Evolutionary conservation across 257 asterid species (phyloP), one percentile per base, ranked within the genome.

Genomic region (Solanum pennellii): DNA sequence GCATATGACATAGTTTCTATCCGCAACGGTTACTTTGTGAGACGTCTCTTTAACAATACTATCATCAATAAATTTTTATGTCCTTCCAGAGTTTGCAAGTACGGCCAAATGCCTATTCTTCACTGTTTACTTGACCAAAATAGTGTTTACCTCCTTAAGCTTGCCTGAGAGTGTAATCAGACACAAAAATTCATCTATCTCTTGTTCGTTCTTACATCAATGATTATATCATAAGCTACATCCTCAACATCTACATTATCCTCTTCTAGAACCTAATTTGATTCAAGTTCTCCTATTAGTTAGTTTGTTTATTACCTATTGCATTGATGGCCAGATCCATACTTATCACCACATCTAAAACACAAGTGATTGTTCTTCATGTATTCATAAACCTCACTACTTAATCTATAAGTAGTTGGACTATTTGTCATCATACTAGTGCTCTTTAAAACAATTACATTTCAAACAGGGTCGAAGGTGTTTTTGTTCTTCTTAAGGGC

Each of bases 301-400:
- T 3, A 14, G 1, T 15, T 5, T 49, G 0, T 0, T 49, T 15
- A 1, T 49, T 15, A 2, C 59, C 9, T 49, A 0, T 12, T 65
- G 18, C 5, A 65, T 25, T 5, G 3, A 12, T 12, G 73, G 9
- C 4, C 10, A 6, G 5, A 18, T 12, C 16, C 1, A 11, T 25
- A 65, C 10, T 12, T 65, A 25, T 65, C 20, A 12, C 35, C 73
- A 65, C 4, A 65, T 25, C 35, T 65, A 25, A 65, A 65, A 65
- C 20, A 65, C 9, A 65, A 65, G 59, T 49, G 18, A 65, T 65
- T n/a, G 16, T 11, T 65, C 18, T 65, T 65, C 16, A 0, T 11
- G 0, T 65, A n/a, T n/a, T 65, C 9, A n/a, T 65, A 65, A 65
- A 11, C 8, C 3, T 65, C 16, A 65, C 2, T 9, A 0, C 33